phyloP scores from a whole-genome alignment of 1,284 basidiomycete genomes.

The Termitomyces sp. region DNA sequence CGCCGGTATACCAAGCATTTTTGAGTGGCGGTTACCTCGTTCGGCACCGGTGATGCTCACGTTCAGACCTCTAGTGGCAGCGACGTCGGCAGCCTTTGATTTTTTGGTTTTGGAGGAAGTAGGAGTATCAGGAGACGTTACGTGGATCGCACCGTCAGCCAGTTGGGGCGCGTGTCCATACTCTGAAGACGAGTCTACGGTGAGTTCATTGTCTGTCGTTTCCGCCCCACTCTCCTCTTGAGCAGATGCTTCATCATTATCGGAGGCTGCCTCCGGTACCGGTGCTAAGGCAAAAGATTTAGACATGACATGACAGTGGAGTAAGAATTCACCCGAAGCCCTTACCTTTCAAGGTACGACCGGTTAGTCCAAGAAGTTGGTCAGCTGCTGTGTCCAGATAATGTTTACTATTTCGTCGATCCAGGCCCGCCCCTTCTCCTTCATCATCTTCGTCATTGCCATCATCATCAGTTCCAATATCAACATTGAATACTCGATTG shows the following conservation, averaged over 20 bases:
- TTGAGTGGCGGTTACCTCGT: slow-evolving; percentile 55
- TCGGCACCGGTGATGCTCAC: slow-evolving; percentile 45
- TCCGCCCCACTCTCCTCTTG: slow-evolving; percentile 71
- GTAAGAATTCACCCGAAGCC: slow-evolving; percentile 16
- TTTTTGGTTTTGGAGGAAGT: slow-evolving; percentile 27
- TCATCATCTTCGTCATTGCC: slow-evolving; percentile 29
- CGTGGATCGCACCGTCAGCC: slow-evolving; percentile 20
- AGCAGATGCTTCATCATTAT: slow-evolving; percentile 59
- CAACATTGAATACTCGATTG: slow-evolving; percentile 82
- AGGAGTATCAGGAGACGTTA: slow-evolving; percentile 34
- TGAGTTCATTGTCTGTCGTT: slow-evolving; percentile 55
- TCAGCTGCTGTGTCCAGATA: slow-evolving; percentile 78
- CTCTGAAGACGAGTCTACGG: slow-evolving; percentile 44
- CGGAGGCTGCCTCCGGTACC: slow-evolving; percentile 60
- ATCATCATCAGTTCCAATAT: slow-evolving; percentile 42
- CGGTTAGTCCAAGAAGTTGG: slow-evolving; percentile 66
- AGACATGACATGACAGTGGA: neutral
- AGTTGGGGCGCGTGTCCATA: slow-evolving; percentile 34
- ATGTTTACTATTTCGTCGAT: slow-evolving; percentile 70
- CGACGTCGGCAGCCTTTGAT: slow-evolving; percentile 54
- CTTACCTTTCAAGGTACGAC: slow-evolving; percentile 57
- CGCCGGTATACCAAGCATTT: slow-evolving; percentile 54
- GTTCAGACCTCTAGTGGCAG: slow-evolving; percentile 67
- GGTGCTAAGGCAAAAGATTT: slow-evolving; percentile 29
- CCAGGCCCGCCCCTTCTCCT: slow-evolving; percentile 31